A percentile compares a stretch with the other conserved stretches of the same genome.
Conservation (phyloP, 2,329 filamentous ascomycete species). For the Botrytis deweyae region DNA sequence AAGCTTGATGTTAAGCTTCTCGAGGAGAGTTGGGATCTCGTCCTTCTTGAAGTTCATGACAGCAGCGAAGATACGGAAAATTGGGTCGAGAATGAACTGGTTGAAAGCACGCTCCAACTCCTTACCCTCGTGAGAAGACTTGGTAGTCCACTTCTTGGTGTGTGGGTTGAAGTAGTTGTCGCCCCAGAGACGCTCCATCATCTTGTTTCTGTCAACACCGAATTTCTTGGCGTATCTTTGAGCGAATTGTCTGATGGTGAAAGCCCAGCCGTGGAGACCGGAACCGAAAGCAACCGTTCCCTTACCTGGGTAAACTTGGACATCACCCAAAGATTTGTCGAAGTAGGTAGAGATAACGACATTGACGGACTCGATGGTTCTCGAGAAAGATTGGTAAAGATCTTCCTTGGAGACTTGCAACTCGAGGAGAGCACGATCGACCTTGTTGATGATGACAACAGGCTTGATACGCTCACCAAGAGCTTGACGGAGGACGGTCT, state of each 20-base stretch:
- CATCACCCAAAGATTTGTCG: conserved; percentile 94
- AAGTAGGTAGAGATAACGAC: conserved; percentile 99
- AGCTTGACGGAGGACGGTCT: conserved; percentile 98
- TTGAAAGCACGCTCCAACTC: conserved; percentile 97
- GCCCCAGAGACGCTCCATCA: conserved; percentile 99
- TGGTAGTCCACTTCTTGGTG: conserved; percentile 99
- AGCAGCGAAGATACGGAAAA: conserved; percentile 96
- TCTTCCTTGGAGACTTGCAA: conserved; percentile 99
- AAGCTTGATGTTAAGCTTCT: conserved; percentile 97
- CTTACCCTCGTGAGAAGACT: conserved; percentile 79
- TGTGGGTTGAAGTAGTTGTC: conserved; percentile 99
- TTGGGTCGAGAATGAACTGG: conserved; percentile 98
- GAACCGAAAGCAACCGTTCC: conserved; percentile 99
- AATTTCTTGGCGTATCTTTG: conserved; percentile 98
- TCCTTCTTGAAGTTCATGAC: conserved; percentile 99
- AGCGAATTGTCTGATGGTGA: conserved; percentile 98
- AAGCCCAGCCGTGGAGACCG: conserved; percentile 99
- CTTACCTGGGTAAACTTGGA: conserved; percentile 97
- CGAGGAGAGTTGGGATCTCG: conserved; percentile 75
- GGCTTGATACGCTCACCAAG: conserved; percentile 99
- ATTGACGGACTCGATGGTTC: conserved; percentile 99
- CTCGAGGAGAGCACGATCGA: conserved; percentile 98
- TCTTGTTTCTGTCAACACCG: conserved; percentile 99
- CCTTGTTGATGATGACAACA: conserved; percentile 99
- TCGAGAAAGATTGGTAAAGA: conserved; percentile 98